Conservation (phyloP, 768 basidiomycete species). For the Vararia minispora region DNA sequence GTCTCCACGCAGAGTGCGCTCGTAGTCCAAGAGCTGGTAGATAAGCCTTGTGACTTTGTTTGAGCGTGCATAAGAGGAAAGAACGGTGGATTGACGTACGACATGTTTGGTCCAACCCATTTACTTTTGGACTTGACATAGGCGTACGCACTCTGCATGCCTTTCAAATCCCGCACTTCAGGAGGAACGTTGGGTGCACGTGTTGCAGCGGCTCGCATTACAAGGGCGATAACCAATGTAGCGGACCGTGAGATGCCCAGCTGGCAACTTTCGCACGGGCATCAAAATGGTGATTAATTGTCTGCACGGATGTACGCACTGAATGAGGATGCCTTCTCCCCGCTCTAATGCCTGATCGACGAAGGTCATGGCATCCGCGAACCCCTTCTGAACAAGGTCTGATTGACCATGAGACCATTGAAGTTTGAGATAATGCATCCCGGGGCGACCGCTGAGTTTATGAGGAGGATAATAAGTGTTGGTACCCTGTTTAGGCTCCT, state of each 20-base stretch:
- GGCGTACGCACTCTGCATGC: constrained; percentile 84
- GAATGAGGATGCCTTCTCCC: constrained; percentile 73
- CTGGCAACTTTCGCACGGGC: no score
- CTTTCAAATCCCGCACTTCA: constrained; percentile 68
- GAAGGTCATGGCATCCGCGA: constrained; percentile 72
- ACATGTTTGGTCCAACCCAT: constrained; percentile 90
- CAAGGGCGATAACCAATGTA: constrained; percentile 80
- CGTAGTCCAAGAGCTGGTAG: constrained; percentile 89
- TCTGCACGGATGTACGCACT: constrained; percentile 40
- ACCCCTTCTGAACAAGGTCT: constrained; percentile 71
- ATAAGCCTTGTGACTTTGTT: constrained; percentile 47
- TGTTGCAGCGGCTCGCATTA: constrained; percentile 84
- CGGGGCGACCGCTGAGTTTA: constrained; percentile 56
- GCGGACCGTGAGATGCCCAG: constrained; percentile 90
- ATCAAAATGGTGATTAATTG: constrained; percentile 4
- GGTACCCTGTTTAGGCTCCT: constrained; percentile 33
- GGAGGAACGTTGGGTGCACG: constrained; percentile 55
- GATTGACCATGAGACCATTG: constrained; percentile 93
- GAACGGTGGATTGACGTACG: constrained; percentile 41
- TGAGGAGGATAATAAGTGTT: constrained; percentile 67
- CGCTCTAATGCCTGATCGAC: constrained; percentile 66
- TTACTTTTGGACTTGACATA: constrained; percentile 86
- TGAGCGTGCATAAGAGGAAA: constrained; percentile 2
- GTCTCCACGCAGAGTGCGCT: constrained; percentile 50
- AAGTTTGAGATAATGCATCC: constrained; percentile 81